phyloP scores from a whole-genome alignment of 768 basidiomycete species.

The Mycena filopes region DNA sequence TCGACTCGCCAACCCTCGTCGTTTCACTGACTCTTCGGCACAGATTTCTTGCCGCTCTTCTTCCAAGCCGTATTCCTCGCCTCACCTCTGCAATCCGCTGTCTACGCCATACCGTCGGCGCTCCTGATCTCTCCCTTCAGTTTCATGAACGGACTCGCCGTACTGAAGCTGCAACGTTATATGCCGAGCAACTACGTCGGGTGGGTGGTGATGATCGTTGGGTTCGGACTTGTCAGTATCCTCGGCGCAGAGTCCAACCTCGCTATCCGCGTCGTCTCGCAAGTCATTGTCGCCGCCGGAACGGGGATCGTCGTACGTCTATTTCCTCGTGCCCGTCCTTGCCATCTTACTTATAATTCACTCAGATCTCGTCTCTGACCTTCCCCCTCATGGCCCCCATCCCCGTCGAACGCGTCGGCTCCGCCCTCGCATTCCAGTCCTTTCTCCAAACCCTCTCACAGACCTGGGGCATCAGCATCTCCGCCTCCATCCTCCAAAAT shows the following conservation, averaged over 20 bases:
- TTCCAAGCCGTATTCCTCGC: constrained; percentile 12
- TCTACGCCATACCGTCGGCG: constrained; percentile 1
- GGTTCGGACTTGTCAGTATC: not conserved
- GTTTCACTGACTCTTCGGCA: not conserved
- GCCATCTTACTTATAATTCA: not conserved
- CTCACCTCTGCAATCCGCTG: constrained; percentile 6
- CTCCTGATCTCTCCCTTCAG: constrained; percentile 7
- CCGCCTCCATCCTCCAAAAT: constrained; percentile 11
- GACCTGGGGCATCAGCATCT: constrained; percentile 16
- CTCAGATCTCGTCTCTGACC: constrained; percentile 3
- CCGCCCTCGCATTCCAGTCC: constrained; percentile 10
- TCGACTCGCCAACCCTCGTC: not conserved
- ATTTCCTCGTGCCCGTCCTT: too few relatives aligned
- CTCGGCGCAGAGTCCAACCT: not conserved
- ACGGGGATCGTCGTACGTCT: not conserved
- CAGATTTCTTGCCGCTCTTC: constrained; percentile 11
- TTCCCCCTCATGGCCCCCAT: constrained; percentile 13
- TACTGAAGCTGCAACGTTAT: not conserved
- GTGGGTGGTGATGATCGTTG: not conserved
- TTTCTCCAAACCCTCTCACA: constrained; percentile 6
- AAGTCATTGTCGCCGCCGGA: not conserved
- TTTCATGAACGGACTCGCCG: not conserved
- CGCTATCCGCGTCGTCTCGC: not conserved
- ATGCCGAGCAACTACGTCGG: constrained; percentile 3
- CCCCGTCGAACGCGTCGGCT: not conserved